These are phyloP conservation scores for Acephala macrosclerotiorum DNA, from an alignment of 2,329 filamentous ascomycete genomes.

Conservation along the genomic window DNA sequence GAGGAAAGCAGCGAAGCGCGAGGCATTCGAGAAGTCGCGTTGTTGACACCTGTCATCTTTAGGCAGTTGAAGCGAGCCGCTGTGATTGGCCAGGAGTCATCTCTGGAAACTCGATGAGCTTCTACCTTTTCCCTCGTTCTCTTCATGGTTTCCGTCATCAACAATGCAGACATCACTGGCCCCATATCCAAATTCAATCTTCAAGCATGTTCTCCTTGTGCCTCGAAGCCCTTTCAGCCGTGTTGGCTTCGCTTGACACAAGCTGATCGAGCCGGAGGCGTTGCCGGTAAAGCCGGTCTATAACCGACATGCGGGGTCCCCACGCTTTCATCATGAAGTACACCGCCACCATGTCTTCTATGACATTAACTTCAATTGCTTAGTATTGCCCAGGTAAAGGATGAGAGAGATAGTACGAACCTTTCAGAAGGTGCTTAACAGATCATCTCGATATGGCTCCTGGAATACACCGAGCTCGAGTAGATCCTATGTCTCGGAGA, in stretches of 20 bases:
- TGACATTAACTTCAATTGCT: neutral
- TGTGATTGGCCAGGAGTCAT: neutral
- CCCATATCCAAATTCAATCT: too few species aligned
- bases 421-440: neutral
- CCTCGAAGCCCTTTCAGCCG: neutral
- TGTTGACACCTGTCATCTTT: neutral
- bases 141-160: too few species aligned
- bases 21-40: neutral
- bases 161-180: too few species aligned
- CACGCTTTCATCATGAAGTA: constrained; percentile 1
- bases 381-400: neutral
- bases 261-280: neutral
- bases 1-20: neutral
- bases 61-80: neutral
- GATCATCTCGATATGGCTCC: neutral
- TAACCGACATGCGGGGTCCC: constrained; percentile 16
- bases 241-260: neutral
- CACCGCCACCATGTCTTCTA: neutral
- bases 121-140: too few species aligned
- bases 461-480: constrained; percentile 5
- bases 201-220: too few species aligned
- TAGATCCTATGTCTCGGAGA: constrained; percentile 36
- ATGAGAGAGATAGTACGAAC: constrained; percentile 14
- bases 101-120: neutral
- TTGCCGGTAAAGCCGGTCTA: constrained; percentile 5